phyloP scores from a whole-genome alignment of 495 filamentous ascomycete genomes.

The Xylaria acuta region DNA sequence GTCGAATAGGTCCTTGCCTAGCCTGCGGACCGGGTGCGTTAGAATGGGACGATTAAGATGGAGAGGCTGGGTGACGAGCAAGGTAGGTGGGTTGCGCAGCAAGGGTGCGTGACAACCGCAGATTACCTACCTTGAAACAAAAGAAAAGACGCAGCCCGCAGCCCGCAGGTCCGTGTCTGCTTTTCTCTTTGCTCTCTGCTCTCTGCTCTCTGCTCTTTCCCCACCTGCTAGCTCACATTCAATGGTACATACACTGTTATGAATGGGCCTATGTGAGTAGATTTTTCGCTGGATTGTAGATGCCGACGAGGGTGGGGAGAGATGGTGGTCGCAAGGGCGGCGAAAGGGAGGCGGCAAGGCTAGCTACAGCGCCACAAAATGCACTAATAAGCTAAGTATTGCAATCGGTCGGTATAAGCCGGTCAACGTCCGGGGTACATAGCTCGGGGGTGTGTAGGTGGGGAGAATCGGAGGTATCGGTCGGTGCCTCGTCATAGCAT shows the following conservation, averaged over 20 bases:
- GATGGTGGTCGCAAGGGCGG: background rate
- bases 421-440: background rate
- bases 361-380: background rate
- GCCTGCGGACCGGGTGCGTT: slow-evolving; percentile 1
- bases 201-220: background rate
- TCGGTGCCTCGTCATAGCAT: background rate
- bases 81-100: slow-evolving; percentile 1
- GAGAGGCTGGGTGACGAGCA: slow-evolving; percentile 1
- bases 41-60: slow-evolving; percentile 3
- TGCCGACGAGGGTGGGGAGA: background rate
- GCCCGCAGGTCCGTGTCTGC: background rate
- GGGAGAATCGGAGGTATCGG: background rate
- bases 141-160: background rate
- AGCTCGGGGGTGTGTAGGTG: background rate
- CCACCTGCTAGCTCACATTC: background rate
- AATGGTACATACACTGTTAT: background rate
- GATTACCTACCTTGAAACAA: background rate
- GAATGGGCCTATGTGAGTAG: background rate
- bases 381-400: background rate
- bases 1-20: too few species aligned
- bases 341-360: slow-evolving; percentile 4
- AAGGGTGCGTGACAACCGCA: background rate
- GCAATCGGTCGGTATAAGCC: background rate
- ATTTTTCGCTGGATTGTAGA: background rate
- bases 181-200: background rate